Evolutionary conservation across 352 stramenopile species (phyloP).

Genomic region (Phytophthora citrophthora): DNA sequence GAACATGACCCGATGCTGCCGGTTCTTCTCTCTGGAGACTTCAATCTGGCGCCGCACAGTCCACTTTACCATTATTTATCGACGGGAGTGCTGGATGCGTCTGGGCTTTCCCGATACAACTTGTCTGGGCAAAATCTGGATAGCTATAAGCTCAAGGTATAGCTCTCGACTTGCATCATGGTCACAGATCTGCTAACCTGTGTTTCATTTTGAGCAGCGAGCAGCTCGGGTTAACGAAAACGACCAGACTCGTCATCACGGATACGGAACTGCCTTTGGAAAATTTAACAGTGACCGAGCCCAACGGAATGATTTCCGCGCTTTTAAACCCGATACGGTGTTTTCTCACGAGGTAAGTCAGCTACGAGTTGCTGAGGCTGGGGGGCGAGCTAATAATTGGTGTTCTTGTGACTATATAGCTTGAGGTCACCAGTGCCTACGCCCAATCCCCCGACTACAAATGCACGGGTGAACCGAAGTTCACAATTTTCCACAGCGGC

Average conservation of each 20-base stretch:
- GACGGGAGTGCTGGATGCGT: slow-evolving; percentile 48
- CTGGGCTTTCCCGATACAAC: slow-evolving; percentile 48
- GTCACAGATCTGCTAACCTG: background rate
- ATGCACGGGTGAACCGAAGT: slow-evolving; percentile 73
- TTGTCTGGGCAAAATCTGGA: slow-evolving; percentile 55
- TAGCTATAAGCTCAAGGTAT: slow-evolving; percentile 34
- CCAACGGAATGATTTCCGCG: slow-evolving; percentile 27
- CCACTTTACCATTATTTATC: slow-evolving; percentile 71
- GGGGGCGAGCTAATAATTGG: background rate
- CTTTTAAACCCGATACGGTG: slow-evolving; percentile 19
- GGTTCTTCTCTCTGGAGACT: slow-evolving; percentile 67
- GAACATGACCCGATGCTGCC: slow-evolving; percentile 31
- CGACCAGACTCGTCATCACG: slow-evolving; percentile 39
- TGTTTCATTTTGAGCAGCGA: slow-evolving; percentile 25
- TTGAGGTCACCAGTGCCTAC: slow-evolving; percentile 69
- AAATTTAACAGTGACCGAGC: slow-evolving; percentile 38
- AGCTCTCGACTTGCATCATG: background rate
- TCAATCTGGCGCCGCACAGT: slow-evolving; percentile 71
- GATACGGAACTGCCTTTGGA: slow-evolving; percentile 45
- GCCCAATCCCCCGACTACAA: slow-evolving; percentile 51
- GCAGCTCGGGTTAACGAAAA: slow-evolving; percentile 46
- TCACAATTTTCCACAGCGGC: slow-evolving; percentile 71
- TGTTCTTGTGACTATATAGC: slow-evolving; percentile 26
- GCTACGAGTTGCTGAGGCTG: background rate
- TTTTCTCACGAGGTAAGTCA: slow-evolving; percentile 39